These are phyloP conservation scores for Botrytis paeoniae DNA, from an alignment of 2,329 filamentous ascomycete genomes.

Conservation along the genomic window DNA sequence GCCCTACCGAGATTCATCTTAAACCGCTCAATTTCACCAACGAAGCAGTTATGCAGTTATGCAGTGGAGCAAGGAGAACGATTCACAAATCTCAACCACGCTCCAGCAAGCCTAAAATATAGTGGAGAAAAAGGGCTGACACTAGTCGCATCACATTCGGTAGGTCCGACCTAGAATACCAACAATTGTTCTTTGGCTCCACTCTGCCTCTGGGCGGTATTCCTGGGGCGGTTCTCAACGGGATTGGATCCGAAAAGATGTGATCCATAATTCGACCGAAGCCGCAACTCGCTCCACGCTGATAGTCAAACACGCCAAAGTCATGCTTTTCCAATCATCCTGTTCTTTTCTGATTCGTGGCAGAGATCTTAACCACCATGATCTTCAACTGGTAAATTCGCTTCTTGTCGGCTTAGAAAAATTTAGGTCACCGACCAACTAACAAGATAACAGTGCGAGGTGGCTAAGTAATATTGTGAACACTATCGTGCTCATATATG, in stretches of 20 bases:
- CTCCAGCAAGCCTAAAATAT: not conserved
- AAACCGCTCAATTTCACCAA: constrained; percentile 3
- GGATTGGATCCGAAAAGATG: not conserved
- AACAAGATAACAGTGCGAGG: not conserved
- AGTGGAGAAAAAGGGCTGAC: constrained; percentile 12
- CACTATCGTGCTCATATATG: not conserved
- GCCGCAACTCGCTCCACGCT: not conserved
- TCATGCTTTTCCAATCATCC: not conserved
- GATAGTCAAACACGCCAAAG: not conserved
- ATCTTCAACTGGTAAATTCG: not conserved
- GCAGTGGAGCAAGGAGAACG: constrained; percentile 6
- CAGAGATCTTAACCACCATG: not conserved
- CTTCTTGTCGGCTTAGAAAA: not conserved
- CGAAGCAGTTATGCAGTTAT: not conserved
- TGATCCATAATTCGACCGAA: constrained; percentile 2
- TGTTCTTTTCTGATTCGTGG: not conserved
- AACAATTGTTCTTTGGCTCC: constrained; percentile 7
- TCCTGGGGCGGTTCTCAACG: not conserved
- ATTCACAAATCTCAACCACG: not conserved
- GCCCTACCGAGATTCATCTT: constrained; percentile 8
- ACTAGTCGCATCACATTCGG: not conserved
- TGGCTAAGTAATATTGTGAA: not conserved
- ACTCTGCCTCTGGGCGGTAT: constrained; percentile 1
- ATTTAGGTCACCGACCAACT: not conserved
- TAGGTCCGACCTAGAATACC: constrained; percentile 1